These are phyloP conservation scores for Bocquillonia castaneifolia DNA, from an alignment of 441 rosid genomes.

Conservation along the genomic window DNA sequence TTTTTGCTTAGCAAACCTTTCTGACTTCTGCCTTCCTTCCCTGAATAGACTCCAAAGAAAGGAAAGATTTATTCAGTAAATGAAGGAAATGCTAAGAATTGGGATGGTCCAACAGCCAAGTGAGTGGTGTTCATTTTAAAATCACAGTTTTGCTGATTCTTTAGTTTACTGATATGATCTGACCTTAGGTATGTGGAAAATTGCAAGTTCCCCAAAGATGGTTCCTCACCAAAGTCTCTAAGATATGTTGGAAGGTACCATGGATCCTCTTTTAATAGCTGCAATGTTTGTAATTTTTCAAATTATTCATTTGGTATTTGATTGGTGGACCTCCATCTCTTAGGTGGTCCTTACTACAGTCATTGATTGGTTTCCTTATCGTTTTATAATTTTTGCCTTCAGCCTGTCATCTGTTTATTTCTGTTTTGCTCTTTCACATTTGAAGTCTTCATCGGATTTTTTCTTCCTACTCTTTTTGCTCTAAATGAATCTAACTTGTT, in stretches of 20 bases:
- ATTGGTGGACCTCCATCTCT: not conserved
- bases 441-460: not conserved
- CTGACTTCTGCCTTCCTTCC: conserved; percentile 8
- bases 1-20: not conserved
- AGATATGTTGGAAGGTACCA: conserved; percentile 92
- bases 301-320: conserved; percentile 7
- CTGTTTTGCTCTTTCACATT: not conserved
- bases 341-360: not conserved
- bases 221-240: conserved; percentile 76
- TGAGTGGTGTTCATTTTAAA: conserved; percentile 31
- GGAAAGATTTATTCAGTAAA: conserved; percentile 95
- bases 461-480: not conserved
- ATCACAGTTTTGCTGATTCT: not conserved
- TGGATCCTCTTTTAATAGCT: conserved; percentile 4
- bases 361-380: not conserved
- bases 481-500: not conserved
- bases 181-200: conserved; percentile 65
- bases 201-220: conserved; percentile 90
- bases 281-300: not conserved
- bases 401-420: not conserved
- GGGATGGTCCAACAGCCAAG: conserved; percentile 96
- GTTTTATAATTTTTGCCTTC: not conserved
- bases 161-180: conserved; percentile 15
- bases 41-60: conserved; percentile 67
- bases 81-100: conserved; percentile 94